Evolutionary conservation across 169 alveolate species (phyloP).

Genomic region (Eimeria falciformis): DNA sequence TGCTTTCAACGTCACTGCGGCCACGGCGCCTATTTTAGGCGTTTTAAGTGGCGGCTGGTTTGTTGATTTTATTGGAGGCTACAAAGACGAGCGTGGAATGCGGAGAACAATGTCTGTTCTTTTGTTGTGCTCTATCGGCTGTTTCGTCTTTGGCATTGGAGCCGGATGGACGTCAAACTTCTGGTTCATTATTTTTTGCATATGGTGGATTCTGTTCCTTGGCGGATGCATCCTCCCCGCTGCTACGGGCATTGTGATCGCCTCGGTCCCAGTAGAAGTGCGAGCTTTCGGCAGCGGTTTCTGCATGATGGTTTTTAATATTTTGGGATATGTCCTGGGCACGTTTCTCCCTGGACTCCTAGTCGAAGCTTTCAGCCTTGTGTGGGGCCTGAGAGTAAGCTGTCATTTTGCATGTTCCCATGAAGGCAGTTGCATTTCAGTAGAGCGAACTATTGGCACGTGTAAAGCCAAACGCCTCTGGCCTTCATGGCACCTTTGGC

Average conservation of each 20-base stretch:
- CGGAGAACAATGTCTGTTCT: conserved; percentile 11
- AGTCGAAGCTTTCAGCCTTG: conserved; percentile 59
- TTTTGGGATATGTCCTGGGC: conserved; percentile 73
- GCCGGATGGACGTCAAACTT: conserved; percentile 45
- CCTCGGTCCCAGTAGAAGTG: conserved; percentile 72
- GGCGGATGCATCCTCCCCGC: conserved; percentile 76
- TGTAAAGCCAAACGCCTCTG: too few relatives aligned
- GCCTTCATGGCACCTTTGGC: too few relatives aligned
- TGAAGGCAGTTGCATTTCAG: too few relatives aligned
- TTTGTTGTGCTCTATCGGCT: conserved; percentile 13
- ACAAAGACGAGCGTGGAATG: conserved; percentile 58
- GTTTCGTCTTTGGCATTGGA: conserved; percentile 26
- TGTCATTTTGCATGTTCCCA: too few relatives aligned
- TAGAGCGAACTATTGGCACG: too few relatives aligned
- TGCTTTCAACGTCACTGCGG: conserved; percentile 66
- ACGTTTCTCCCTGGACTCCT: conserved; percentile 65
- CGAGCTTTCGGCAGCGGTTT: conserved; percentile 74
- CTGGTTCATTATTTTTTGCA: background rate
- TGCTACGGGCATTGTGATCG: conserved; percentile 67
- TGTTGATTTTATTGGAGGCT: conserved; percentile 65
- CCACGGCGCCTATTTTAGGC: conserved; percentile 68
- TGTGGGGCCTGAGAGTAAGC: conserved; percentile 70
- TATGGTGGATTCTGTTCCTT: conserved; percentile 61
- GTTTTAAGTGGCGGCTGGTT: conserved; percentile 69
- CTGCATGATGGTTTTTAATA: conserved; percentile 73